These are phyloP conservation scores for Ceratobasidium sp. DNA, from an alignment of 1,284 basidiomycete genomes.

Conservation along the genomic window DNA sequence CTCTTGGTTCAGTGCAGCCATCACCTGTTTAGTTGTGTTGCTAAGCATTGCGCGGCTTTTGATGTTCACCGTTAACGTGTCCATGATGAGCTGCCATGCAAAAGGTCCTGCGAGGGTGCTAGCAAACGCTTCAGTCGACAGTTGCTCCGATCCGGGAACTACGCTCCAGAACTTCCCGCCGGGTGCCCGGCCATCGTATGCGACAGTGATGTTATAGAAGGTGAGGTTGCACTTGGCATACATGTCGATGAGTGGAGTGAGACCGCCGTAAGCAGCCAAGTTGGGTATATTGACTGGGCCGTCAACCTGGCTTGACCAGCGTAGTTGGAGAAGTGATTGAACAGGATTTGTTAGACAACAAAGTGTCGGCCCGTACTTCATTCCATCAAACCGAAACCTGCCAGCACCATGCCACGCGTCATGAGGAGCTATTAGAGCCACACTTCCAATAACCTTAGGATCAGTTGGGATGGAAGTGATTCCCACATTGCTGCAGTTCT, in stretches of 20 bases:
- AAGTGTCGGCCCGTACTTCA: background rate
- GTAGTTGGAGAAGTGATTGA: background rate
- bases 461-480: conserved; percentile 2
- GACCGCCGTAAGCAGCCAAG: too few relatives aligned
- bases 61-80: background rate
- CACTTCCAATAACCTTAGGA: background rate
- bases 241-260: background rate
- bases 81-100: conserved; percentile 5
- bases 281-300: background rate
- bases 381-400: background rate
- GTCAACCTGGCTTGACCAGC: background rate
- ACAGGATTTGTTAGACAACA: background rate
- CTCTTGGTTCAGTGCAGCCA: conserved; percentile 10
- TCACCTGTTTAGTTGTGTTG: background rate
- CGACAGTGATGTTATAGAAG: background rate
- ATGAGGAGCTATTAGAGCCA: background rate
- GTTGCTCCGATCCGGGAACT: background rate
- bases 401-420: background rate
- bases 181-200: background rate
- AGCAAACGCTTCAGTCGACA: background rate
- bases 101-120: conserved; percentile 1
- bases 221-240: conserved; percentile 10
- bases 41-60: background rate
- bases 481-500: conserved; percentile 4
- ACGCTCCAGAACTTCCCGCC: background rate